Evolutionary conservation across 2,329 filamentous ascomycete genomes (phyloP).

Genomic region (Botrytis sinoallii): DNA sequence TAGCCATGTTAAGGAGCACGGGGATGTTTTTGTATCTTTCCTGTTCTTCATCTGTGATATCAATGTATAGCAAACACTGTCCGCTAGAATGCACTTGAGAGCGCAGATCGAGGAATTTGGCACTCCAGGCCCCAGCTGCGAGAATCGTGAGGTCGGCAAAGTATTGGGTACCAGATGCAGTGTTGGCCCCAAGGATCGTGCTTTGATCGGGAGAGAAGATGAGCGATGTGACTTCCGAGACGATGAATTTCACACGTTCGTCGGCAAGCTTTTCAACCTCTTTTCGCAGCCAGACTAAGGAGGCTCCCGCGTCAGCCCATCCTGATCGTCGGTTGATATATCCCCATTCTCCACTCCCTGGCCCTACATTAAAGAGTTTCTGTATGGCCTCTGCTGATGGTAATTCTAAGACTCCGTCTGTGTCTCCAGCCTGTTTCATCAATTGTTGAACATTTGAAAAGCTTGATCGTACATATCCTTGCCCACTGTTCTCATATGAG

Average conservation of each 20-base stretch:
- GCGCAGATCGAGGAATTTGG: conserved; percentile 70
- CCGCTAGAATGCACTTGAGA: conserved; percentile 78
- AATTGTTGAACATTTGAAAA: conserved; percentile 55
- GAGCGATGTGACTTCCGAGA: conserved; percentile 40
- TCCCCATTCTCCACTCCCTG: conserved; percentile 58
- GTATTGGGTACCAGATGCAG: conserved; percentile 49
- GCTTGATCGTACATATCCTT: conserved; percentile 56
- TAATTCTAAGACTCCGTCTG: conserved; percentile 39
- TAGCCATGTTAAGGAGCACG: conserved; percentile 68
- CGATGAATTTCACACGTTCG: conserved; percentile 49
- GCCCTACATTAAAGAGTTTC: conserved; percentile 46
- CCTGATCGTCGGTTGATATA: conserved; percentile 74
- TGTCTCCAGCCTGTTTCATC: conserved; percentile 36
- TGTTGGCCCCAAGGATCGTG: conserved; percentile 54
- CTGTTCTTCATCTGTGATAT: conserved; percentile 70
- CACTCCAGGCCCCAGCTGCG: conserved; percentile 85
- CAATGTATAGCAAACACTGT: conserved; percentile 75
- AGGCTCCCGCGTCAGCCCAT: conserved; percentile 75
- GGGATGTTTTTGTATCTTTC: conserved; percentile 61
- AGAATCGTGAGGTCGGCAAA: conserved; percentile 72
- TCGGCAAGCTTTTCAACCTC: conserved; percentile 29
- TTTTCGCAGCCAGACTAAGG: conserved; percentile 59
- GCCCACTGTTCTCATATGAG: conserved; percentile 33
- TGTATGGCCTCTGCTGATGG: conserved; percentile 46
- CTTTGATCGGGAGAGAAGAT: conserved; percentile 29